Conservation (phyloP, 768 basidiomycete genomes). For the Phylloporus rhodoxanthus region DNA sequence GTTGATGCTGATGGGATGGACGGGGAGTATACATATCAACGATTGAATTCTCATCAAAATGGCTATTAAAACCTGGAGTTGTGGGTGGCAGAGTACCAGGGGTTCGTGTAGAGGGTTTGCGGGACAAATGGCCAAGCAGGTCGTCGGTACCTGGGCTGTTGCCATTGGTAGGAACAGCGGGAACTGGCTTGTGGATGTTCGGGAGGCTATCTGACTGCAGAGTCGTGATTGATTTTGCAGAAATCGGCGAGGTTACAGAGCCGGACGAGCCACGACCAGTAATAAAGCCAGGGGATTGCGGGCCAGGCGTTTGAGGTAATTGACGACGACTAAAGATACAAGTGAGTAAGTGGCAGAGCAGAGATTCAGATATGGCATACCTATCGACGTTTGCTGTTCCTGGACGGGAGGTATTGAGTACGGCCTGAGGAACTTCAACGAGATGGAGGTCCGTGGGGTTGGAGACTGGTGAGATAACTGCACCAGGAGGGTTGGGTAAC, state of each 20-base stretch:
- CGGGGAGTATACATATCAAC: constrained; percentile 22
- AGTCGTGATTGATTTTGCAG: constrained; percentile 12
- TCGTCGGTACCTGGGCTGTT: constrained; percentile 12
- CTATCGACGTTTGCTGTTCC: constrained; percentile 21
- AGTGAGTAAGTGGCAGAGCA: not conserved
- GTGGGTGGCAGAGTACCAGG: constrained; percentile 26
- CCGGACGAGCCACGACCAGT: constrained; percentile 18
- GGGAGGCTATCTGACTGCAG: constrained; percentile 15
- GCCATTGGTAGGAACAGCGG: constrained; percentile 23
- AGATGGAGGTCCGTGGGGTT: constrained; percentile 15
- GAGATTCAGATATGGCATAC: constrained; percentile 9
- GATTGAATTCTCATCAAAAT: constrained; percentile 21
- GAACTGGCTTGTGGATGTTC: constrained; percentile 30
- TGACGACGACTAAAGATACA: constrained; percentile 24
- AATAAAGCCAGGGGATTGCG: constrained; percentile 11
- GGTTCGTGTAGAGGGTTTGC: constrained; percentile 24
- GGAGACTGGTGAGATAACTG: constrained; percentile 7
- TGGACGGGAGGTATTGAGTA: constrained; percentile 18
- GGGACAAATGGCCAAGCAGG: constrained; percentile 16
- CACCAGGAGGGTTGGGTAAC: constrained; percentile 25
- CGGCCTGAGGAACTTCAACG: constrained; percentile 9
- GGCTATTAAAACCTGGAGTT: constrained; percentile 20
- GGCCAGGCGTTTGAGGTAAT: constrained; percentile 22
- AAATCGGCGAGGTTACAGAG: constrained; percentile 16
- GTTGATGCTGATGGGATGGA: constrained; percentile 19